Percentiles rank a stretch among this genome's conserved stretches.
Conservation (phyloP, 495 filamentous ascomycete species). For the Collariella sp. region DNA sequence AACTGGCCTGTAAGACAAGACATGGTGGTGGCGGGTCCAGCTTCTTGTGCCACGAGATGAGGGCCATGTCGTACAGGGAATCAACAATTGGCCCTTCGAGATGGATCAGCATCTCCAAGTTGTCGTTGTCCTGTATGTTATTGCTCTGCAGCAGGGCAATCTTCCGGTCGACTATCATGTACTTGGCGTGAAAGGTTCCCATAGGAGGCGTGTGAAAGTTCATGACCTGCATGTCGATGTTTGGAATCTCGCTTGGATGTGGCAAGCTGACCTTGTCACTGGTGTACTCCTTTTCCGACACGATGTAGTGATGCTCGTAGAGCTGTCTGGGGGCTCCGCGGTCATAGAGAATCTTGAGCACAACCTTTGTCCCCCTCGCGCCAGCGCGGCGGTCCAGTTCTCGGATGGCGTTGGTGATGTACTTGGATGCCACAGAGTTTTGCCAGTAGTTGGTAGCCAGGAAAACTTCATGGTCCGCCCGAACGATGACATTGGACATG, state of each 20-base stretch:
- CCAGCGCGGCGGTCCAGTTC: conserved; percentile 61
- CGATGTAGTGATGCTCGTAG: conserved; percentile 52
- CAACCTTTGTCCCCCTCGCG: conserved; percentile 45
- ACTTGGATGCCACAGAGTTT: conserved; percentile 53
- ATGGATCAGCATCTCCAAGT: conserved; percentile 72
- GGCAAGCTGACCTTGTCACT: conserved; percentile 52
- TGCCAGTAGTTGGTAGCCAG: conserved; percentile 72
- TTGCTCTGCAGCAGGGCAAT: conserved; percentile 63
- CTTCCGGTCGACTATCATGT: conserved; percentile 64
- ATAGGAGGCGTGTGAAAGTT: conserved; percentile 66
- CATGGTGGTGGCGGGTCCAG: conserved; percentile 55
- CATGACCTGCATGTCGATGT: conserved; percentile 62
- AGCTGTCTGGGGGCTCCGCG: conserved; percentile 56
- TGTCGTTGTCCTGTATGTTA: conserved; percentile 72
- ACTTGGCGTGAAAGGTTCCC: conserved; percentile 72
- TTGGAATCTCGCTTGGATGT: conserved; percentile 52
- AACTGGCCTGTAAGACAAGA: conserved; percentile 46
- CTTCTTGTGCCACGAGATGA: conserved; percentile 61
- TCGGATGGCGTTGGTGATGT: conserved; percentile 57
- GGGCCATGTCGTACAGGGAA: conserved; percentile 59
- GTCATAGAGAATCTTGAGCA: conserved; percentile 72
- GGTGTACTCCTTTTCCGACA: conserved; percentile 50
- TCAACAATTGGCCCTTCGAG: conserved; percentile 71
- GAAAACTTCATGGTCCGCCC: conserved; percentile 63
- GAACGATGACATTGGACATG: conserved; percentile 65